Conservation (phyloP, 495 filamentous ascomycete species). For the Bathelium albidoporum region DNA sequence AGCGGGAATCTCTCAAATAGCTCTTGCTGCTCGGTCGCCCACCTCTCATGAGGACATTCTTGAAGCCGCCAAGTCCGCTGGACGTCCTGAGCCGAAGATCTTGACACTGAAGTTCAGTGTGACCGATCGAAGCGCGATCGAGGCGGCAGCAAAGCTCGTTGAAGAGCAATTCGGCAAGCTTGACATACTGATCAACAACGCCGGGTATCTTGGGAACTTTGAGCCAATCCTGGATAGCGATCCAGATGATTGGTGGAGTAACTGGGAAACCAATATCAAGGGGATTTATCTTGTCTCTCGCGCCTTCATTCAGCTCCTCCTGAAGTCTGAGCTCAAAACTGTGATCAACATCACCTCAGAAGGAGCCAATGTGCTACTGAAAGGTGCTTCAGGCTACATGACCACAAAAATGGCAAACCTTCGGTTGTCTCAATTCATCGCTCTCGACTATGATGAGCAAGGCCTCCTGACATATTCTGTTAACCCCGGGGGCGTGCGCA, state of each 20-base stretch:
- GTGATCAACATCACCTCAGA: not conserved
- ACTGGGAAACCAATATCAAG: constrained; percentile 38
- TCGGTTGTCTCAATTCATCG: constrained; percentile 37
- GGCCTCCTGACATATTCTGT: constrained; percentile 34
- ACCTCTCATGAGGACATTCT: constrained; percentile 29
- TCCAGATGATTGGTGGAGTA: constrained; percentile 37
- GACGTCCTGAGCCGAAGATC: constrained; percentile 31
- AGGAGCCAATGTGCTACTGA: constrained; percentile 20
- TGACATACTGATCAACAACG: constrained; percentile 49
- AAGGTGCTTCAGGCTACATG: constrained; percentile 32
- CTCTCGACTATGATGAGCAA: constrained; percentile 32
- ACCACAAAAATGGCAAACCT: constrained; percentile 33
- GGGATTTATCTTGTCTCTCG: constrained; percentile 37
- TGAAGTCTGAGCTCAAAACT: constrained; percentile 16
- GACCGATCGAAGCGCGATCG: constrained; percentile 29
- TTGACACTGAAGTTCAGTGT: constrained; percentile 37
- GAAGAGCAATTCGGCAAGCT: constrained; percentile 29
- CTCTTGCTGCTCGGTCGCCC: constrained; percentile 34
- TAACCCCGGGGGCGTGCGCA: constrained; percentile 39
- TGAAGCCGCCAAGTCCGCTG: constrained; percentile 28
- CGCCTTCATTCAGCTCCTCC: constrained; percentile 37
- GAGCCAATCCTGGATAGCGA: constrained; percentile 34
- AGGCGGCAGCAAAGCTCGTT: constrained; percentile 23
- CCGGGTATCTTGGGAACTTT: constrained; percentile 34
- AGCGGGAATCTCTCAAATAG: constrained; percentile 20